A percentile compares a stretch with the other conserved stretches of the same genome.
Conservation (phyloP, 495 filamentous ascomycete species). For the Echria macrotheca region DNA sequence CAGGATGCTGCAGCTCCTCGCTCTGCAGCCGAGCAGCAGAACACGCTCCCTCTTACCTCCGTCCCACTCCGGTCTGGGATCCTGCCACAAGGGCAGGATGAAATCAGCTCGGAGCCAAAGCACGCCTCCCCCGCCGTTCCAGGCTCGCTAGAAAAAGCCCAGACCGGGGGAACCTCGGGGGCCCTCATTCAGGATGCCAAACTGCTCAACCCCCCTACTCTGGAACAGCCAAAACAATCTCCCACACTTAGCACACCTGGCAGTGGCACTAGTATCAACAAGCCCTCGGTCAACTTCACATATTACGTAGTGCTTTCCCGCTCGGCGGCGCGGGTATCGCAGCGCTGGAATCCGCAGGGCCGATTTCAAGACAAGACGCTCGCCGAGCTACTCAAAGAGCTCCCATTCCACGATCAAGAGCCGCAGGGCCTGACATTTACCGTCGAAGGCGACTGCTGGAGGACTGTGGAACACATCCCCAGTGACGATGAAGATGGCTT, state of each 20-base stretch:
- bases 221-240: background rate
- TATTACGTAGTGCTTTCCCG: background rate
- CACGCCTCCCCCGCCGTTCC: too few relatives aligned
- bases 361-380: background rate
- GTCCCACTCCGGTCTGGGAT: too few relatives aligned
- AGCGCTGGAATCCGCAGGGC: background rate
- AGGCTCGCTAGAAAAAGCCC: too few relatives aligned
- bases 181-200: too few relatives aligned
- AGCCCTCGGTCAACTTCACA: background rate
- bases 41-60: too few relatives aligned
- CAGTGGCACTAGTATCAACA: background rate
- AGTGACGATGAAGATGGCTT: background rate
- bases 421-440: background rate
- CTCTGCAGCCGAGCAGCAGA: too few relatives aligned
- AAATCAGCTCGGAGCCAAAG: too few relatives aligned
- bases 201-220: too few relatives aligned
- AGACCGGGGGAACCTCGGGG: too few relatives aligned
- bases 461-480: background rate
- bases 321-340: background rate
- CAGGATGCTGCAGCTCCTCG: too few relatives aligned
- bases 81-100: too few relatives aligned
- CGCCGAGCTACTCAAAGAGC: background rate
- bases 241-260: background rate
- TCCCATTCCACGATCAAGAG: background rate
- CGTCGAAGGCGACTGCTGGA: background rate